phyloP scores from a whole-genome alignment of 1,284 basidiomycete genomes.

The Cryptococcus wingfieldii region DNA sequence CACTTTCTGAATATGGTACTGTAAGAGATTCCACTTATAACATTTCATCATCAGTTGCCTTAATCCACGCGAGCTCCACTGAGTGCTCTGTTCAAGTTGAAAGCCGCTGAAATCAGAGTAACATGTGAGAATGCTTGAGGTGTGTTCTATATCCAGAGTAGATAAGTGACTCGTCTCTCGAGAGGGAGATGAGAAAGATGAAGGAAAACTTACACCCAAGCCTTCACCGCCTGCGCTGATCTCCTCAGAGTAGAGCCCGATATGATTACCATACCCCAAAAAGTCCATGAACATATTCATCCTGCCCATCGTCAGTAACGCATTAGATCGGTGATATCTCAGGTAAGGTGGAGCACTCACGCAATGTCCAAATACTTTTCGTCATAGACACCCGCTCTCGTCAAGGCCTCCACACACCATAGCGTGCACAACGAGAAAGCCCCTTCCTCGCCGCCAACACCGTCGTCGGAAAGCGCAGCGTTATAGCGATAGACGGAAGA shows the following conservation, averaged over 20 bases:
- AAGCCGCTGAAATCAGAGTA: constrained; percentile 47
- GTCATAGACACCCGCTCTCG: constrained; percentile 75
- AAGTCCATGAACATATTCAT: constrained; percentile 45
- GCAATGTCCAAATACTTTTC: constrained; percentile 62
- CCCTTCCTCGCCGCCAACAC: constrained; percentile 91
- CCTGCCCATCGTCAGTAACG: constrained; percentile 36
- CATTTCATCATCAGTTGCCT: neutral
- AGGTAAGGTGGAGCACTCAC: constrained; percentile 21
- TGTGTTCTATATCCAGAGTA: constrained; percentile 33
- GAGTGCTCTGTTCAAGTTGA: constrained; percentile 47
- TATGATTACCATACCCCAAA: constrained; percentile 71
- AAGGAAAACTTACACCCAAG: constrained; percentile 30
- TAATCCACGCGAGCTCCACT: constrained; percentile 6
- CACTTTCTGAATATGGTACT: too few relatives aligned
- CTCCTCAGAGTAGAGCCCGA: constrained; percentile 74
- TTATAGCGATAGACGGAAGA: constrained; percentile 59
- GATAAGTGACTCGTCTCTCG: neutral
- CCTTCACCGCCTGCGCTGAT: constrained; percentile 50
- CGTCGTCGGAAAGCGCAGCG: constrained; percentile 73
- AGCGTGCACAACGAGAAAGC: constrained; percentile 48
- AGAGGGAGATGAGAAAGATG: neutral
- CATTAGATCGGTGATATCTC: neutral
- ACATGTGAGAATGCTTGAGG: constrained; percentile 49
- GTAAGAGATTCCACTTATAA: too few relatives aligned
- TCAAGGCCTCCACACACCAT: constrained; percentile 79